phyloP scores from a whole-genome alignment of 305 asterid genomes.

The Stenogyne calaminthoides region DNA sequence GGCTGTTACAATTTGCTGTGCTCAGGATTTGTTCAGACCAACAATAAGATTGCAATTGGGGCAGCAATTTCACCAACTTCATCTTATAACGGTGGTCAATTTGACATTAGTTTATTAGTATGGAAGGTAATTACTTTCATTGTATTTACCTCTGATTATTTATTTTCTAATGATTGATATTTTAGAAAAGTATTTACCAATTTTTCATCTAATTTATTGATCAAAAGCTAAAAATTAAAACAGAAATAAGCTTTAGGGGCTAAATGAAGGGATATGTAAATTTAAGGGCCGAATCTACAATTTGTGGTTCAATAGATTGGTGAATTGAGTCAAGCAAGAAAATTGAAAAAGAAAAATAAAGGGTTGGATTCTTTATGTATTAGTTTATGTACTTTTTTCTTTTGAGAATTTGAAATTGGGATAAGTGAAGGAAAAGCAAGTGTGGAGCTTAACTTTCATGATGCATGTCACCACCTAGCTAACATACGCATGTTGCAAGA shows the following conservation, averaged over 20 bases:
- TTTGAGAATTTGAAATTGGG: constrained; percentile 22
- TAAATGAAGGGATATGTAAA: not conserved
- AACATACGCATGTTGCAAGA: constrained; percentile 40
- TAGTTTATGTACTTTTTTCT: not conserved
- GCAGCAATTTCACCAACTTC: constrained; percentile 95
- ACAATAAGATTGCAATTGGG: constrained; percentile 77
- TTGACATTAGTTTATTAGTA: constrained; percentile 77
- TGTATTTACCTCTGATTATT: not conserved
- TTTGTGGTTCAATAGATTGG: not conserved
- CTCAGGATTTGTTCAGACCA: constrained; percentile 92
- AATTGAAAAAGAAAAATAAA: not conserved
- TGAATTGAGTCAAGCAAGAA: not conserved
- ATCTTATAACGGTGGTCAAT: constrained; percentile 74
- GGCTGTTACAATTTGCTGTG: constrained; percentile 90
- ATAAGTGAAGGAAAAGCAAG: constrained; percentile 21
- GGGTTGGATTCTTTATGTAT: not conserved
- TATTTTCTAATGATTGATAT: not conserved
- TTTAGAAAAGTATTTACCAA: not conserved
- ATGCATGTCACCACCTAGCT: constrained; percentile 35
- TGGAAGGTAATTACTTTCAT: constrained; percentile 69
- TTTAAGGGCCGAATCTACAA: not conserved
- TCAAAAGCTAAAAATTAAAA: not conserved
- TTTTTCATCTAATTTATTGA: not conserved
- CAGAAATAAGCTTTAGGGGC: too few relatives aligned
- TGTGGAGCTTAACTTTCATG: constrained; percentile 30